Evolutionary conservation across 345 rosid genomes (phyloP), one percentile per base, ranked within the genome.

Genomic region (Syzygium aqueum): DNA sequence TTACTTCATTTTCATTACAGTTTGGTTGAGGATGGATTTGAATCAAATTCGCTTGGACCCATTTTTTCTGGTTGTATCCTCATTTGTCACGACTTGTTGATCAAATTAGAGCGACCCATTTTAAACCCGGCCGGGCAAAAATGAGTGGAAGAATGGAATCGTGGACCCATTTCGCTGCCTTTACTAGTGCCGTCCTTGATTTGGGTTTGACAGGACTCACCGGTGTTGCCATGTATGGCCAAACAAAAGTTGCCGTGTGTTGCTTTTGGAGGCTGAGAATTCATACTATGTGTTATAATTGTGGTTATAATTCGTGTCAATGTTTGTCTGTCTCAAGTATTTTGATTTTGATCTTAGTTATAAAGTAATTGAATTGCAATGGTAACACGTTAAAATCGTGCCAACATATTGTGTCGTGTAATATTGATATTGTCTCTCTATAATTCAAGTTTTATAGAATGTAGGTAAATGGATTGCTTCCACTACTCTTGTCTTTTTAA

Each of bases 201-300:
- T 78, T 78, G 84, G 8, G 1, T 37, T 78, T 0, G 7, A 78
- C 27, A 40, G 1, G 16, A 78, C 8, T 61, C 17, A 5, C 8
- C 11, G 0, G n/a, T 1, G 4, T 27, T 27, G 30, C 12, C 50
- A 59, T 27, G 30, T n/a, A 61, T 0, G 33, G 4, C 7, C 8
- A 63, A 28, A 14, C 13, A 63, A 63, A 63, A 8, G 21, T 7
- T 7, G 37, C 5, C 73, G 28, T 3, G 19, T n/a, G 3, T 61
- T n/a, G 73, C 63, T 61, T 14, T 61, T 14, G 6, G 17, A 4
- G 73, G 73, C 2, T 6, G 10, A 14, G 73, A n/a, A 63, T n/a
- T 3, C 19, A 63, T 6, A n/a, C 0, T 14, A 1, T 0, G 10
- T 63, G 0, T 63, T n/a, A 14, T n/a, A 63, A 63, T n/a, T 2